Evolutionary conservation across 306 rosid genomes (phyloP), one percentile per base, ranked within the genome.

Genomic region (Ziziphus jujuba): DNA sequence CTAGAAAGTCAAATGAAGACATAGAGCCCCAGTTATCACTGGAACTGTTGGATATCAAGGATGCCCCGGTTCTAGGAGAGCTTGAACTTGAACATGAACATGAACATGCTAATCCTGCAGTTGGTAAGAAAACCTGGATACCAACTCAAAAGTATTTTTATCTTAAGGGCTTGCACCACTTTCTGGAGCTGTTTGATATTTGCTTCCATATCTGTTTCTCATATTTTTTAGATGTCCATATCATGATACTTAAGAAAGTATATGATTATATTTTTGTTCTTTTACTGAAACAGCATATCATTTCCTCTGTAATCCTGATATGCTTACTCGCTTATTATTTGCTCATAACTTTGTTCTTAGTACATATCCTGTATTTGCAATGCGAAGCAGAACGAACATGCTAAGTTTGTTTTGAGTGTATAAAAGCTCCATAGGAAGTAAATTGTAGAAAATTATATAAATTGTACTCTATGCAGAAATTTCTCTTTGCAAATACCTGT

Each of bases 121-220:
- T 64, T 48, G 96, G 87, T 88, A 87, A 87, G 90, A 75, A 40
- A 69, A 40, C 61, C 24, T 80, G 33, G 23, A 28, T 61, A 20
- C 54, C 38, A 64, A 20, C 69, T 61, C 66, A 10, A 44, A 48
- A 48, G 55, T 57, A 36, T 49, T 65, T 47, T 36, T 69, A 72
- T 45, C n/a, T 20, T 66, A 38, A 53, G 47, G 23, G 24, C 40
- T 40, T 71, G 36, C 55, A 35, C 59, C 48, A 31, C 48, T 21
- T 68, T 75, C 59, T 45, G 63, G 49, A 45, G 56, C 20, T 17
- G 17, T 74, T 63, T 28, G 63, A 44, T 9, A 23, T 34, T 19
- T 13, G 20, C 52, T 48, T 12, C 52, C n/a, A 48, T 48, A n/a
- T 12, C 13, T 48, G 6, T 48, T 13, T 12, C 13, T 15, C 52